Base-by-base conservation (phyloP, 2,329 filamentous ascomycete species). In the Colletotrichum liaoningense region DNA sequence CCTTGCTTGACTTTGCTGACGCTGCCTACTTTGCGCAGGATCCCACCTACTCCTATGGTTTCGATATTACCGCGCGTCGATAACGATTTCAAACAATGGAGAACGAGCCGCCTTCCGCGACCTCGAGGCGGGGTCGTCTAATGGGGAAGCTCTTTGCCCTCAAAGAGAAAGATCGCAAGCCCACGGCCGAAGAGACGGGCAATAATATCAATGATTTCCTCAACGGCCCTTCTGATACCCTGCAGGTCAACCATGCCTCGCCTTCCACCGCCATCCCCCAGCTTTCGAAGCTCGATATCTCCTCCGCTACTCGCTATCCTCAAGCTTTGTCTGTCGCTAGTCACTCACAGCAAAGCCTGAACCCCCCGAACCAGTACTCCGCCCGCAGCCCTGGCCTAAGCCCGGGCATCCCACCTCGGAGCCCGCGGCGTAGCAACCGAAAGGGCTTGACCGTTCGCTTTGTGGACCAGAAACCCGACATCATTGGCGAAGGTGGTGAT, bases 401-500 rank as follows among this genome's bases (percentile, higher is more conserved):
- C 67, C 71, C 67, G 14, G 71, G 71, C 35, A 38, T 73, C 38
- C 71, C 71, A 49, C 71, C 71, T 52, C 82, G 80, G 77, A 88
- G 84, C 75, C 84, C 86, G 33, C 84, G 84, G 26, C 84, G 83
- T 28, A 86, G 83, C 63, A 90, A 84, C 63, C 90, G 88, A 79
- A 94, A 94, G 81, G 93, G 93, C 11, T 85, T 97, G 74, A 86
- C 86, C 5, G 95, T 98, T 46, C 90, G 88, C 69, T 98, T 98
- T 78, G 89, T 88, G 65, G 91, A 94, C 77, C 88, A 88, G 11
- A 87, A 88, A 67, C 95, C 95, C 7, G 93, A 95, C 59, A 83
- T 98, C 74, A 98, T 98, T 79, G 96, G 96, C 59, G 93, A 96
- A 82, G 96, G 96, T 71, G 96, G 96, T 42, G 96, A 98, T 79